phyloP scores from a whole-genome alignment of 352 stramenopile genomes.

The Aphanomyces astaci region DNA sequence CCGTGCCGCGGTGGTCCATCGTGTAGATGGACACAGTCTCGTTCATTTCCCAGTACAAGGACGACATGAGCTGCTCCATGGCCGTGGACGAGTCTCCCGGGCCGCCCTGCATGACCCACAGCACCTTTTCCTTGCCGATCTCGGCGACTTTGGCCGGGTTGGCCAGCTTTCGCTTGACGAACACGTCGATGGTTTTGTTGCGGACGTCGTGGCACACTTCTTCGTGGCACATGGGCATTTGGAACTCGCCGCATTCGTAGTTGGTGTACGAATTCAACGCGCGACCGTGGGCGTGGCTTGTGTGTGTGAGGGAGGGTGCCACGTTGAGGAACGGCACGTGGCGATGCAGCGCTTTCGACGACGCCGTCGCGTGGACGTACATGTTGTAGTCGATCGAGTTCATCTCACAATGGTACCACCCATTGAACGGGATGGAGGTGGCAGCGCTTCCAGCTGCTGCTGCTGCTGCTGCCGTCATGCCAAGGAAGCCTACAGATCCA shows the following conservation, averaged over 20 bases:
- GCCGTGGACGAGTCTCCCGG: constrained; percentile 60
- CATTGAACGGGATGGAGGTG: constrained; percentile 13
- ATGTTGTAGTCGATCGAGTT: constrained; percentile 6
- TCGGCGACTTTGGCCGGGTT: constrained; percentile 16
- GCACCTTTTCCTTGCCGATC: constrained; percentile 30
- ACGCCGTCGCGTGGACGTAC: not conserved
- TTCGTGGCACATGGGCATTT: constrained; percentile 42
- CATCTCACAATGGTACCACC: constrained; percentile 22
- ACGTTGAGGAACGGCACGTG: constrained; percentile 6
- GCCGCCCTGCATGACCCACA: constrained; percentile 67
- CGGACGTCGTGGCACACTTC: constrained; percentile 34
- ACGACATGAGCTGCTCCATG: constrained; percentile 43
- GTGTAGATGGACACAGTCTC: constrained; percentile 41
- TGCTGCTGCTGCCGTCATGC: not conserved
- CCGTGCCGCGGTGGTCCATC: constrained; percentile 44
- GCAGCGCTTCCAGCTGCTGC: too few relatives aligned
- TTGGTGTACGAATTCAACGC: constrained; percentile 4
- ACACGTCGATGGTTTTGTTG: constrained; percentile 41
- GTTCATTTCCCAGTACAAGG: constrained; percentile 40
- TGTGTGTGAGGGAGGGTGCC: not conserved
- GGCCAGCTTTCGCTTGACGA: constrained; percentile 45
- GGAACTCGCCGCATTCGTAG: constrained; percentile 35
- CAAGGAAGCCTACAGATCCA: not conserved
- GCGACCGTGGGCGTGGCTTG: not conserved
- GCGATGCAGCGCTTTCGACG: not conserved